phyloP scores from a whole-genome alignment of 805 yeast species.

The Lachancea nothofagi region DNA sequence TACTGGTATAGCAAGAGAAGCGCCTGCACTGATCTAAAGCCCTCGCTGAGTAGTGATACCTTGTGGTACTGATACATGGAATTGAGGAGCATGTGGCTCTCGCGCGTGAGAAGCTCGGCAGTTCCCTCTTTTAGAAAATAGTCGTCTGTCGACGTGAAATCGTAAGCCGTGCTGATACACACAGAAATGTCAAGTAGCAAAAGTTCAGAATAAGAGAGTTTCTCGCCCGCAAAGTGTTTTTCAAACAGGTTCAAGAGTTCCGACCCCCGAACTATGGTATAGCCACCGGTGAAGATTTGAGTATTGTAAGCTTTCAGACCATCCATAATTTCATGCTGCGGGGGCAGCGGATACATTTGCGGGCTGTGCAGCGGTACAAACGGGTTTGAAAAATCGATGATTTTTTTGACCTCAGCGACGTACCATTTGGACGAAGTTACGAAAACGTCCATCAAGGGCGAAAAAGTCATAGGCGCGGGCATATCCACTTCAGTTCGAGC shows the following conservation, averaged over 20 bases:
- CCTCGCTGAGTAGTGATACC: slow-evolving; percentile 45
- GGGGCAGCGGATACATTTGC: slow-evolving; percentile 21
- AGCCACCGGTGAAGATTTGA: slow-evolving; percentile 17
- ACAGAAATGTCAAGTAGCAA: slow-evolving; percentile 23
- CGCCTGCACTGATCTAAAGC: slow-evolving; percentile 46
- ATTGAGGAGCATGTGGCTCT: slow-evolving; percentile 33
- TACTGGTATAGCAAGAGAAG: slow-evolving; percentile 41
- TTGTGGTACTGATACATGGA: slow-evolving; percentile 50
- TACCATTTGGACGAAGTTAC: slow-evolving; percentile 24
- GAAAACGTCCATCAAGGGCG: slow-evolving; percentile 21
- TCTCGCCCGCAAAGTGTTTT: slow-evolving; percentile 18
- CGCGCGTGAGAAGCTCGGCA: slow-evolving; percentile 21
- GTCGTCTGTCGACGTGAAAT: slow-evolving; percentile 19
- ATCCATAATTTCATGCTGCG: slow-evolving; percentile 21
- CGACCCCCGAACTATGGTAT: slow-evolving; percentile 17
- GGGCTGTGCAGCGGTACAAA: slow-evolving; percentile 12
- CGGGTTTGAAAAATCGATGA: slow-evolving; percentile 25
- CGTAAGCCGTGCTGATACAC: slow-evolving; percentile 21
- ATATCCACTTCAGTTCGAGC: too few species aligned
- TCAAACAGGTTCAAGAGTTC: slow-evolving; percentile 18
- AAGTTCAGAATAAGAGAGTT: slow-evolving; percentile 24
- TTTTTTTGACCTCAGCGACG: slow-evolving; percentile 20
- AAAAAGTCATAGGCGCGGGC: slow-evolving; percentile 7
- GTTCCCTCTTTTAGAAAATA: slow-evolving; percentile 17
- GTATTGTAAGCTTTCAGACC: slow-evolving; percentile 21